phyloP scores from a whole-genome alignment of 306 rosid genomes.

The Corylus avellana region DNA sequence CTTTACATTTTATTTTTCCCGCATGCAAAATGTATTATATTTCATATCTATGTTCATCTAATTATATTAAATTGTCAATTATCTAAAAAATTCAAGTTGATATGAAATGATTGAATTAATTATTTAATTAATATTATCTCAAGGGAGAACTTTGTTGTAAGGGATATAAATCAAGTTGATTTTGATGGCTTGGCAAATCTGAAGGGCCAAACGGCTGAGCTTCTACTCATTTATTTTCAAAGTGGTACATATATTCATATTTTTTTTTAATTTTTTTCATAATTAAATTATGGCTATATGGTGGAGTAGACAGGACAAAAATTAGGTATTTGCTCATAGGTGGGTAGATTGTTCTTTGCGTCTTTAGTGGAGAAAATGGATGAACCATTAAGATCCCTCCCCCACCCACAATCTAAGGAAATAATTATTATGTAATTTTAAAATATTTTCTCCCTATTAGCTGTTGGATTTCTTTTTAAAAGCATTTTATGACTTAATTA shows the following conservation, averaged over 20 bases:
- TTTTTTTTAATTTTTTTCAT: no score
- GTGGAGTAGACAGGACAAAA: conserved; percentile 27
- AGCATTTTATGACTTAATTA: neutral
- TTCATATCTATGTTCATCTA: no score
- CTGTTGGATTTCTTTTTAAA: neutral
- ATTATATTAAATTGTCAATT: no score
- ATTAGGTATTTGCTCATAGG: conserved; percentile 9
- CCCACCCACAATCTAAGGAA: neutral
- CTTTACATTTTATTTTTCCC: no score
- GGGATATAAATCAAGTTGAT: no score
- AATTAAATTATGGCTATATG: conserved; percentile 4
- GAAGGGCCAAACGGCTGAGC: neutral
- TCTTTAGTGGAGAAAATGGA: conserved; percentile 27
- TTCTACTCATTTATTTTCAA: neutral
- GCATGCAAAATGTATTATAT: no score
- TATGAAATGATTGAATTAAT: no score
- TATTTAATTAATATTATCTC: no score
- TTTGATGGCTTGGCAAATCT: neutral
- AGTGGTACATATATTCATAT: neutral
- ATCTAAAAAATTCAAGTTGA: no score
- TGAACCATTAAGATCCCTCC: conserved; percentile 14
- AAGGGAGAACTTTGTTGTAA: no score
- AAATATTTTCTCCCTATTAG: neutral
- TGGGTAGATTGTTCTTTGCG: conserved; percentile 8
- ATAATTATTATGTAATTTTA: neutral